These are phyloP conservation scores for Globisporangium viniferum DNA, from an alignment of 352 stramenopile species.

Conservation along the genomic window DNA sequence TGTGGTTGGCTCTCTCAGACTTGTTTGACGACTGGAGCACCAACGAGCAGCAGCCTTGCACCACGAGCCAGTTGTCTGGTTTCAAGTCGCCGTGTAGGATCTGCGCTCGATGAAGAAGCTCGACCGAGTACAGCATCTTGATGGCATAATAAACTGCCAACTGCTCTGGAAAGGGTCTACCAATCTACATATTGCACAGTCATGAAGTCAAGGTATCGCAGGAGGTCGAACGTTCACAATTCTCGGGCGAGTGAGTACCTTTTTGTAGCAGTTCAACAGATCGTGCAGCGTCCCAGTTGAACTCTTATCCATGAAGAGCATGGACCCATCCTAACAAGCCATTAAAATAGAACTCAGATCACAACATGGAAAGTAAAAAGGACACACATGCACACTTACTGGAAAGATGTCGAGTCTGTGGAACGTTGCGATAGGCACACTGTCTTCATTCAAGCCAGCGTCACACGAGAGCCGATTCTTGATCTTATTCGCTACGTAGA, in stretches of 20 bases:
- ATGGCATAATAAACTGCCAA: constrained; percentile 76
- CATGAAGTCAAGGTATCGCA: too few species aligned
- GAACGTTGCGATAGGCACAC: constrained; percentile 41
- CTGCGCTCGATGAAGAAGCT: constrained; percentile 54
- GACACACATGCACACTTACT: constrained; percentile 22
- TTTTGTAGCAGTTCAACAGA: constrained; percentile 75
- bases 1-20: constrained; percentile 16
- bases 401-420: constrained; percentile 57
- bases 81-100: constrained; percentile 87
- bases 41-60: constrained; percentile 21
- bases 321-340: constrained; percentile 55
- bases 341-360: background rate
- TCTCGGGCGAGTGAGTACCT: constrained; percentile 21
- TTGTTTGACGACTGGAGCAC: constrained; percentile 7
- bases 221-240: background rate
- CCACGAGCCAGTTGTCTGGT: constrained; percentile 84
- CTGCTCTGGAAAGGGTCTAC: constrained; percentile 61
- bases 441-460: constrained; percentile 18
- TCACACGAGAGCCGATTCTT: constrained; percentile 29
- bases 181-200: constrained; percentile 11
- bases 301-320: constrained; percentile 76
- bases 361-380: constrained; percentile 3
- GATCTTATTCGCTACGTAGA: constrained; percentile 65
- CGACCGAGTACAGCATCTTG: constrained; percentile 72
- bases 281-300: constrained; percentile 69